Conservation (phyloP, 805 yeast species). For the Novakomyces olei region DNA sequence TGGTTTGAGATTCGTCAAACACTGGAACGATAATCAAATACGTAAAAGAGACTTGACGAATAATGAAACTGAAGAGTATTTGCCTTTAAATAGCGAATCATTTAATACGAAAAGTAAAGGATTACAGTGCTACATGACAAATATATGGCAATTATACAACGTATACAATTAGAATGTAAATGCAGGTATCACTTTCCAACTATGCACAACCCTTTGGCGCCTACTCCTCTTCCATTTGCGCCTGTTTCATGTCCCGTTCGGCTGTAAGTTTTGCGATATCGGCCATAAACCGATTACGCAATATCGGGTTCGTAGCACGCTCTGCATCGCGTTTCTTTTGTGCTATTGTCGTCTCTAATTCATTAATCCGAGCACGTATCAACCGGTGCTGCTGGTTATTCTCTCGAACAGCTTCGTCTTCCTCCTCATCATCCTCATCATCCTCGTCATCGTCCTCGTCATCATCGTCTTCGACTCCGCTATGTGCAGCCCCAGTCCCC, state of each 20-base stretch:
- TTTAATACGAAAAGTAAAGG: too few species aligned
- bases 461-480: constrained; percentile 16
- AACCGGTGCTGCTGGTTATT: constrained; percentile 43
- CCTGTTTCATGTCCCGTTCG: constrained; percentile 60
- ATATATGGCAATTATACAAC: too few species aligned
- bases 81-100: too few species aligned
- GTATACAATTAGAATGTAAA: too few species aligned
- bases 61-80: too few species aligned
- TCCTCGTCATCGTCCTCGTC: constrained; percentile 35
- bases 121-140: too few species aligned
- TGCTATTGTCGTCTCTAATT: constrained; percentile 53
- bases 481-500: constrained; percentile 2
- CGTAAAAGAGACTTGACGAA: too few species aligned
- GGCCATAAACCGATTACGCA: constrained; percentile 67
- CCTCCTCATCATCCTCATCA: constrained; percentile 31
- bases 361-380: constrained; percentile 65
- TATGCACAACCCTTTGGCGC: background rate
- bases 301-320: constrained; percentile 56
- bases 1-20: too few species aligned
- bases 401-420: constrained; percentile 32
- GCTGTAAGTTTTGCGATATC: constrained; percentile 56
- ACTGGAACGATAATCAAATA: too few species aligned
- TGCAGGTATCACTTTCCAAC: too few species aligned
- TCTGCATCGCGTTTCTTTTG: constrained; percentile 52
- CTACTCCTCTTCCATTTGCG: constrained; percentile 27